Conservation (phyloP, 345 rosid genomes). For the Melastoma malabathricum region DNA sequence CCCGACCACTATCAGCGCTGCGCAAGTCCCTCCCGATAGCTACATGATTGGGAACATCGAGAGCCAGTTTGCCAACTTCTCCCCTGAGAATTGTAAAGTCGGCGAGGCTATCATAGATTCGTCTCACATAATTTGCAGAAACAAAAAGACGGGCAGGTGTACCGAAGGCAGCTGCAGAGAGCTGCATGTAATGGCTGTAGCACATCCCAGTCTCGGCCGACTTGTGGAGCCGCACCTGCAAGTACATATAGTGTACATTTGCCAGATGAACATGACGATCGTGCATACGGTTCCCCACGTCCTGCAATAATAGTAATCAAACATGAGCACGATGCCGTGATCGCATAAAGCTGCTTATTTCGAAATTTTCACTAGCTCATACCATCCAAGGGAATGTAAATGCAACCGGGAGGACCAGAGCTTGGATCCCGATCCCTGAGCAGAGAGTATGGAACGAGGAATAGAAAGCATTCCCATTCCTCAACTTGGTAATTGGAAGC, state of each 20-base stretch:
- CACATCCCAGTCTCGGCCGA: constrained; percentile 35
- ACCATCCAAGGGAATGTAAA: constrained; percentile 18
- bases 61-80: constrained; percentile 17
- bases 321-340: too few species aligned
- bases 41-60: constrained; percentile 22
- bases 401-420: constrained; percentile 16
- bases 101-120: background rate
- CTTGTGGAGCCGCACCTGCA: constrained; percentile 75
- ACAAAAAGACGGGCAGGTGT: background rate
- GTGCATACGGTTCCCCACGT: constrained; percentile 52
- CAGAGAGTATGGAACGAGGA: constrained; percentile 17
- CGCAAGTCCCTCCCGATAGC: constrained; percentile 26
- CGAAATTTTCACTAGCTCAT: background rate
- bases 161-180: constrained; percentile 54
- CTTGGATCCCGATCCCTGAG: constrained; percentile 22
- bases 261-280: constrained; percentile 60
- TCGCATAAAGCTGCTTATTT: background rate
- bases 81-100: constrained; percentile 7
- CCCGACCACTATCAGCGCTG: constrained; percentile 21
- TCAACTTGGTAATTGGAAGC: constrained; percentile 16
- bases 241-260: constrained; percentile 53
- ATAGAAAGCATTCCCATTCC: constrained; percentile 10
- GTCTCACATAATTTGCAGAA: too few species aligned
- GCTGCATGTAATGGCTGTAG: constrained; percentile 58
- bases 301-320: constrained; percentile 18